These are phyloP conservation scores for Capronia americana DNA, from an alignment of 2,329 filamentous ascomycete species.

Conservation along the genomic window DNA sequence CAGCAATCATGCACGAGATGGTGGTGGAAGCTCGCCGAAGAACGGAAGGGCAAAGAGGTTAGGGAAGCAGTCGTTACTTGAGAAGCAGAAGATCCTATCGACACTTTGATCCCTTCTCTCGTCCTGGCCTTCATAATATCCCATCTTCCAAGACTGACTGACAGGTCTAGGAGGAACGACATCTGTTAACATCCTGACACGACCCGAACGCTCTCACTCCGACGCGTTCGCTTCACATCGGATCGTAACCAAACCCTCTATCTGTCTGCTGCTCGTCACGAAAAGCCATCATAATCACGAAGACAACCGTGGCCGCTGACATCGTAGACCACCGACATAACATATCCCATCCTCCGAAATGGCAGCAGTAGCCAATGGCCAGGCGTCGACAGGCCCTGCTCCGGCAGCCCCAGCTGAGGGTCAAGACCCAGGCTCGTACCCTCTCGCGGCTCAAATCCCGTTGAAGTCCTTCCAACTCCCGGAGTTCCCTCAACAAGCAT, in stretches of 20 bases:
- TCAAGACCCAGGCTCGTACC: conserved; percentile 23
- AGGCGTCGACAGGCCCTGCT: conserved; percentile 1
- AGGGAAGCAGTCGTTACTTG: conserved; percentile 1
- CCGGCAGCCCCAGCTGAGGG: neutral
- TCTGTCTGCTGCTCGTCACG: neutral
- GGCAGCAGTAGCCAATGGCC: conserved; percentile 1
- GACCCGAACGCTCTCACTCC: neutral
- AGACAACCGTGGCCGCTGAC: neutral
- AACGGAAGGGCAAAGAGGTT: conserved; percentile 10
- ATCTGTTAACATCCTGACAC: no score
- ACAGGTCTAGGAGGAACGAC: neutral
- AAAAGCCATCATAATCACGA: neutral
- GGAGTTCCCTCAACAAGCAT: conserved; percentile 53
- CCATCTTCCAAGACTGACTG: neutral
- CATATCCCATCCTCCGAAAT: neutral
- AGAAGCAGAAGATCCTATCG: neutral
- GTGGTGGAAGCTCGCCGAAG: conserved; percentile 27
- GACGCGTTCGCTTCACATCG: neutral
- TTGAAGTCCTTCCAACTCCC: conserved; percentile 55
- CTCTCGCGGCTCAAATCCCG: conserved; percentile 56
- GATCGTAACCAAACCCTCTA: neutral
- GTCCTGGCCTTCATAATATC: neutral
- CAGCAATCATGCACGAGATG: conserved; percentile 18
- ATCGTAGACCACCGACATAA: neutral
- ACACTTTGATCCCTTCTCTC: neutral